Evolutionary conservation across 1,284 basidiomycete species (phyloP).

Genomic region (Phylloboletellus chloephorus): DNA sequence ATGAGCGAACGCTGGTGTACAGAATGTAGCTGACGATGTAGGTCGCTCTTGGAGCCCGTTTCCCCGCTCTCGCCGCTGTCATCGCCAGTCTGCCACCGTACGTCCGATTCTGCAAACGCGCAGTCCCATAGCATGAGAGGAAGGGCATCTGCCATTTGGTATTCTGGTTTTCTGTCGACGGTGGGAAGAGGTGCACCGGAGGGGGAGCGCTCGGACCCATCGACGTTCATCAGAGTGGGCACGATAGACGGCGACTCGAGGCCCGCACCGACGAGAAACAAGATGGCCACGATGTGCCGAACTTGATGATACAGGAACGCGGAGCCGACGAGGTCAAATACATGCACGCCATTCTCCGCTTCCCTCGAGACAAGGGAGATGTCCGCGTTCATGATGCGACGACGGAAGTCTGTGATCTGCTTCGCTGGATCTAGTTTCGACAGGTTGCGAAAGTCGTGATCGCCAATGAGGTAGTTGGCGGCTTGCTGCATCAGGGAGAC

Average conservation of each 20-base stretch:
- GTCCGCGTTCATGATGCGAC: slow-evolving; percentile 62
- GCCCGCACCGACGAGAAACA: slow-evolving; percentile 84
- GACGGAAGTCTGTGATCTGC: slow-evolving; percentile 78
- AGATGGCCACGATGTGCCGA: slow-evolving; percentile 88
- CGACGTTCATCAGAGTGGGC: slow-evolving; percentile 71
- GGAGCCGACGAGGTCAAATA: slow-evolving; percentile 83
- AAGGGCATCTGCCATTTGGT: slow-evolving; percentile 88
- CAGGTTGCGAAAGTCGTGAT: slow-evolving; percentile 95
- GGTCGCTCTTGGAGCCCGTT: slow-evolving; percentile 31
- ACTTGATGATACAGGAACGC: slow-evolving; percentile 98
- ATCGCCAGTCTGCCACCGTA: slow-evolving; percentile 71
- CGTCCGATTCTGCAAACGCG: slow-evolving; percentile 62
- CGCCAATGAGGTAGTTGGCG: slow-evolving; percentile 70
- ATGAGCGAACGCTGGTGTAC: slow-evolving; percentile 54
- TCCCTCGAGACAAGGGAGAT: slow-evolving; percentile 41
- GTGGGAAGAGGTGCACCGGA: slow-evolving; percentile 40
- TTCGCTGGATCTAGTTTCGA: slow-evolving; percentile 95
- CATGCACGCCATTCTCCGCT: slow-evolving; percentile 44
- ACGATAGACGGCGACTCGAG: slow-evolving; percentile 76
- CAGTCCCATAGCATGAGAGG: slow-evolving; percentile 94
- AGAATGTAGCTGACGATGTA: slow-evolving; percentile 59
- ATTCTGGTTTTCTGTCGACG: slow-evolving; percentile 76
- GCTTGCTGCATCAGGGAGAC: slow-evolving; percentile 74
- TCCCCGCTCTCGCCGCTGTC: slow-evolving; percentile 23
- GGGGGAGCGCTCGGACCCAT: slow-evolving; percentile 23